Evolutionary conservation across 345 rosid species (phyloP), one percentile per base, ranked within the genome.

Genomic region (Bretschneidera sinensis): DNA sequence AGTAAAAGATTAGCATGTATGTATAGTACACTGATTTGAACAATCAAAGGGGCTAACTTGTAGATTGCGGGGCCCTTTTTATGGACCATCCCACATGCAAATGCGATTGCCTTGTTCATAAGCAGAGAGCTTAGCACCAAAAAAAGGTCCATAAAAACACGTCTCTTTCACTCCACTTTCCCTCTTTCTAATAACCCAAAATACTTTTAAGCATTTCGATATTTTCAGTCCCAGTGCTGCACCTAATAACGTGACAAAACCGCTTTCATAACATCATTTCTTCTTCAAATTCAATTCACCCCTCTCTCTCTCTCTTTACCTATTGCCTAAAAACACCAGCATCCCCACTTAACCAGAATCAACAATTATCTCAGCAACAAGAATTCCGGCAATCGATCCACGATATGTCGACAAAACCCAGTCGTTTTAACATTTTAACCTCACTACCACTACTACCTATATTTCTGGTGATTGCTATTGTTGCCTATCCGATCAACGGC

Each of bases 21-120:
- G 14, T 23, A 23, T 21, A 4, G 21, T 0, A 23, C 5, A 2
- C 11, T 19, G 23, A 50, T 1, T 9, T 47, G 0, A 54, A 9
- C 13, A 22, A 17, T 21, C 5, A 48, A 28, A 50, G 5, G 21
- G 59, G n/a, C 9, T 9, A 20, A 51, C 43, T 47, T 21, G 57
- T 39, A 31, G 3, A 25, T 59, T 21, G 59, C 51, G 57, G 71
- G 73, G 52, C 14, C 61, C 67, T 25, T 43, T 55, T 59, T 64
- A 52, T 66, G 77, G 70, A 67, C 70, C 55, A 35, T 59, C 48
- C 49, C 79, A 78, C 76, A 60, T 75, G 83, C 63, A 48, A 64
- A 22, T n/a, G 53, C 24, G 54, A 57, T 60, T 64, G 68, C 73
- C 61, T 54, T 56, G 17, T 19, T 33, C 13, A 33, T n/a, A n/a